Evolutionary conservation across 169 alveolate genomes (phyloP).

Genomic region (Perkinsus marinus): DNA sequence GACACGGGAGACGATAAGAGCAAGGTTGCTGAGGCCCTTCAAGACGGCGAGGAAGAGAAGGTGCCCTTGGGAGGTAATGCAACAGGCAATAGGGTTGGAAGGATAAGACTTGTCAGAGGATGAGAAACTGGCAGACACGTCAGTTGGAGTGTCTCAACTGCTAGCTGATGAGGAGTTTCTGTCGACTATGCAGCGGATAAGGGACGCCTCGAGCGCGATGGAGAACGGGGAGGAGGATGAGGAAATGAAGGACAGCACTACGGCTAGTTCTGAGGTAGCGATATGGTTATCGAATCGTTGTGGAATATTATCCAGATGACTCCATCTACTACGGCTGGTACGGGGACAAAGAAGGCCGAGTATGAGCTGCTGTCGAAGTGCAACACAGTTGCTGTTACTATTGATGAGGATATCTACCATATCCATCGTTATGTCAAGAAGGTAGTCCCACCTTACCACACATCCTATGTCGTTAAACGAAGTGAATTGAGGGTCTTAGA

Average conservation of each 20-base stretch:
- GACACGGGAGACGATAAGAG: neutral
- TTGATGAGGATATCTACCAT: neutral
- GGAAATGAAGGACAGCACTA: neutral
- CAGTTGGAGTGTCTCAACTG: neutral
- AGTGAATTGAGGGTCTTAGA: no score
- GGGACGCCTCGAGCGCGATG: neutral
- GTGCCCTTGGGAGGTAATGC: neutral
- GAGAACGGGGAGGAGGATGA: neutral
- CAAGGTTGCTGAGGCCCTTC: neutral
- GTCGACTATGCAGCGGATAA: neutral
- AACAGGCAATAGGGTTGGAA: neutral
- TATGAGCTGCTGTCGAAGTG: neutral
- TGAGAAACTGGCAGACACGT: neutral
- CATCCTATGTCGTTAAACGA: no score
- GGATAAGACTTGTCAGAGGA: neutral
- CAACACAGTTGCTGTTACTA: neutral
- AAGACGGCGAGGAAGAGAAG: neutral
- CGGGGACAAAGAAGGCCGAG: neutral
- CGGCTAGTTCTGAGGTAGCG: neutral
- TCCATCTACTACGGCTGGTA: neutral
- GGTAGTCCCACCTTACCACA: no score
- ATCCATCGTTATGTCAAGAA: neutral
- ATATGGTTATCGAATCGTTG: no score
- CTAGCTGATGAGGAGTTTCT: neutral
- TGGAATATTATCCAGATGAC: neutral